A percentile compares a stretch with the other conserved stretches of the same genome.
Evolutionary conservation across 1,284 basidiomycete species (phyloP).

Genomic region (Somion occarium): DNA sequence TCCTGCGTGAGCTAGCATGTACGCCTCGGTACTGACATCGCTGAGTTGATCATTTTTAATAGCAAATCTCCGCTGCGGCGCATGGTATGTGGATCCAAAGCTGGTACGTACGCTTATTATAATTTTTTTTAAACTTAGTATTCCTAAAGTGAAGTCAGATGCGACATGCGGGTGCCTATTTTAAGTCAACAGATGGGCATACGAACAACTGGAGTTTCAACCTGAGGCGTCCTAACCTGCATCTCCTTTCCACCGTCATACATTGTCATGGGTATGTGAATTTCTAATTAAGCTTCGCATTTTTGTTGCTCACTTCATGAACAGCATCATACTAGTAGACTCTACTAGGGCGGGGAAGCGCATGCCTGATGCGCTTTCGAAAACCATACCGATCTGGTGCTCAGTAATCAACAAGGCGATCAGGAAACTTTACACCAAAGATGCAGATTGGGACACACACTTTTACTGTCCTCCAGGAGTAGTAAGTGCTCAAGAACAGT

Average conservation of each 20-base stretch:
- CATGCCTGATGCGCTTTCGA: conserved; percentile 91
- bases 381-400: conserved; percentile 97
- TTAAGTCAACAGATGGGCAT: conserved; percentile 98
- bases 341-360: conserved; percentile 93
- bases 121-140: background rate
- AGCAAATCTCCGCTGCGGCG: conserved; percentile 93
- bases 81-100: conserved; percentile 85
- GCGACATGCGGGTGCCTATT: conserved; percentile 58
- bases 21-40: background rate
- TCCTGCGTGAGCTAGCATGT: conserved; percentile 51
- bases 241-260: conserved; percentile 61
- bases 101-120: conserved; percentile 38
- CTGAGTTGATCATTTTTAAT: conserved; percentile 6
- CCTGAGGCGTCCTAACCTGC: conserved; percentile 81
- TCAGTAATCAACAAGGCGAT: conserved; percentile 82
- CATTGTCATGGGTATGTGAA: conserved; percentile 58
- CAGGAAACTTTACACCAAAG: conserved; percentile 13
- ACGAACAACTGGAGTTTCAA: conserved; percentile 86
- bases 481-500: conserved; percentile 69
- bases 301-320: too few relatives aligned
- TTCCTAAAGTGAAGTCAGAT: conserved; percentile 13
- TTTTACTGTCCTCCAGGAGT: conserved; percentile 64
- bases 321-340: conserved; percentile 83
- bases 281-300: too few relatives aligned
- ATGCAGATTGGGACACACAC: conserved; percentile 41